Evolutionary conservation across 1,139 yeast species (phyloP).

Genomic region (Protomyces inundatus): DNA sequence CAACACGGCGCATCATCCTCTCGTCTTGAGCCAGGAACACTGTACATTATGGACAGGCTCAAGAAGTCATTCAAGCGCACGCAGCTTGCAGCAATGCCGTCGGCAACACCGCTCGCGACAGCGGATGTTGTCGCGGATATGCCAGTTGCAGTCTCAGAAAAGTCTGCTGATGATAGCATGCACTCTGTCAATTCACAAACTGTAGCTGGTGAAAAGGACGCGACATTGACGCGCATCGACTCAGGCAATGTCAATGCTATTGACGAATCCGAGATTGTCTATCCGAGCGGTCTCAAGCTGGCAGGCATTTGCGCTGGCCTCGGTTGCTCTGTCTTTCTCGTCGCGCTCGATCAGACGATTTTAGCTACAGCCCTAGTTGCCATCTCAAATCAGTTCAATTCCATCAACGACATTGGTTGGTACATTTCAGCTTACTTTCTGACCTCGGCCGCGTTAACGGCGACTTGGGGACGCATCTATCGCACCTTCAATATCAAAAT

Average conservation of each 20-base stretch:
- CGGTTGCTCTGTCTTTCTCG: slow-evolving; percentile 49
- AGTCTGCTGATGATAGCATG: too few relatives aligned
- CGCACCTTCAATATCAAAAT: slow-evolving; percentile 57
- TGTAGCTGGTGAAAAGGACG: not conserved
- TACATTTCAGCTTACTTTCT: slow-evolving; percentile 43
- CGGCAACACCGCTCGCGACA: too few relatives aligned
- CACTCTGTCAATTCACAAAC: too few relatives aligned
- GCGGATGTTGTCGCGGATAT: too few relatives aligned
- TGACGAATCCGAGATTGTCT: not conserved
- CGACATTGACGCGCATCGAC: not conserved
- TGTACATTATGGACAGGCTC: too few relatives aligned
- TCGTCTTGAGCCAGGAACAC: too few relatives aligned
- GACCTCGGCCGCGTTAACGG: slow-evolving; percentile 54
- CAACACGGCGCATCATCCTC: too few relatives aligned
- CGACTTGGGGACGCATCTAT: slow-evolving; percentile 60
- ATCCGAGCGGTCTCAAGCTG: slow-evolving; percentile 10
- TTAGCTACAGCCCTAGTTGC: slow-evolving; percentile 47
- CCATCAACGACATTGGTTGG: slow-evolving; percentile 13
- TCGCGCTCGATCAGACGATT: slow-evolving; percentile 65
- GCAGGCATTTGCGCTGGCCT: slow-evolving; percentile 45
- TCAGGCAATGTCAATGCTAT: not conserved
- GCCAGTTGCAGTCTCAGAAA: too few relatives aligned
- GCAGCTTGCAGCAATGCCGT: too few relatives aligned
- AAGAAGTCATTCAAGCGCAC: too few relatives aligned
- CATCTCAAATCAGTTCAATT: slow-evolving; percentile 9